These are phyloP conservation scores for Malus hybrid DNA, from an alignment of 331 rosid species.

Conservation along the genomic window DNA sequence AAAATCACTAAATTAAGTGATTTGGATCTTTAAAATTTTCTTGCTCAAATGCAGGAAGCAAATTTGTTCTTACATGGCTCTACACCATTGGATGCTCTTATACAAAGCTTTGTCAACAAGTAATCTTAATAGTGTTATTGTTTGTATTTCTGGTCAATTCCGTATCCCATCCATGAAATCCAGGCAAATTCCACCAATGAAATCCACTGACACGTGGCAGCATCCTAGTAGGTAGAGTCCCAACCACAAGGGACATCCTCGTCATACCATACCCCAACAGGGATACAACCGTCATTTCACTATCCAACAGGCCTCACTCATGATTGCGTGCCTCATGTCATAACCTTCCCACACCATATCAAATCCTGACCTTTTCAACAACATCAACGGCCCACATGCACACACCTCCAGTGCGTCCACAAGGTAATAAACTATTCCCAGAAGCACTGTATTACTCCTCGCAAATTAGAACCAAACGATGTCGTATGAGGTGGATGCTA, in stretches of 20 bases:
- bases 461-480: background rate
- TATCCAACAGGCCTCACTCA: background rate
- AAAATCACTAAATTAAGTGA: too few relatives aligned
- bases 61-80: too few relatives aligned
- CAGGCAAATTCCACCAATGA: background rate
- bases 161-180: background rate
- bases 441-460: slow-evolving; percentile 6
- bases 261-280: background rate
- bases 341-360: background rate
- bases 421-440: background rate
- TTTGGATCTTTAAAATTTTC: too few relatives aligned
- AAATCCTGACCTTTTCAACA: background rate
- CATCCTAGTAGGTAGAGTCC: background rate
- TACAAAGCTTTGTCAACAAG: too few relatives aligned
- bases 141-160: background rate
- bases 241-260: background rate
- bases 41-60: too few relatives aligned
- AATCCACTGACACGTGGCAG: background rate
- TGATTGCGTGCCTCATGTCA: slow-evolving; percentile 19
- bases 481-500: background rate
- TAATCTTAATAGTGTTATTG: background rate
- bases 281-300: background rate
- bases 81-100: too few relatives aligned
- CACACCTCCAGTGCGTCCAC: background rate
- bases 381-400: background rate